Conservation (phyloP, 2,329 filamentous ascomycete species). For the Colletotrichum sansevieriae region DNA sequence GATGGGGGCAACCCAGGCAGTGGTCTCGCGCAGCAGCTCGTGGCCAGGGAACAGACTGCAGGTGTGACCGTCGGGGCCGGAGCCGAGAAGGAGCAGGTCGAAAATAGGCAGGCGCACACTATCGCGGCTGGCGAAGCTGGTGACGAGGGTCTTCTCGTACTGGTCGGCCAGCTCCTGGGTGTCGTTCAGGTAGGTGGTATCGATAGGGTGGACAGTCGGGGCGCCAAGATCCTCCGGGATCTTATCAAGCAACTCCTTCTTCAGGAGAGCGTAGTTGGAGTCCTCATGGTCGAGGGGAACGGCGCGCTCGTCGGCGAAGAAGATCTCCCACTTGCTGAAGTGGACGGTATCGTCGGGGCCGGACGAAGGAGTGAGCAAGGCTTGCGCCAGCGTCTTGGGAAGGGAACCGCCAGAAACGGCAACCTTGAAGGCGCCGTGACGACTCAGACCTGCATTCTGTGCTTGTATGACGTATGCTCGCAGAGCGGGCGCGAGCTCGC, state of each 20-base stretch:
- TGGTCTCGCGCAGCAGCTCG: slow-evolving; percentile 84
- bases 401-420: slow-evolving; percentile 95
- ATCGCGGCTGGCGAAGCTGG: slow-evolving; percentile 89
- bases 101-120: slow-evolving; percentile 96
- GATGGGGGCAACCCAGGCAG: slow-evolving; percentile 93
- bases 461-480: slow-evolving; percentile 85
- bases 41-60: slow-evolving; percentile 96
- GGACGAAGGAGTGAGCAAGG: slow-evolving; percentile 73
- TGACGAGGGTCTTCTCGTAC: slow-evolving; percentile 91
- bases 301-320: slow-evolving; percentile 97
- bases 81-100: slow-evolving; percentile 92
- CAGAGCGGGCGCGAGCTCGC: slow-evolving; percentile 80
- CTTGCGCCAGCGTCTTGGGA: slow-evolving; percentile 87
- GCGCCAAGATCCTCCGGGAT: slow-evolving; percentile 76
- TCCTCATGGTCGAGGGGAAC: slow-evolving; percentile 92
- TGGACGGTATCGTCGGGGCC: slow-evolving; percentile 73
- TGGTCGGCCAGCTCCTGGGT: slow-evolving; percentile 92
- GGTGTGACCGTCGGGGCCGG: slow-evolving; percentile 95
- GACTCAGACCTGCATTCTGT: slow-evolving; percentile 83
- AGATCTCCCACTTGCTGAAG: slow-evolving; percentile 95
- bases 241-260: slow-evolving; percentile 89
- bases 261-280: slow-evolving; percentile 92
- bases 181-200: slow-evolving; percentile 75
- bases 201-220: slow-evolving; percentile 85
- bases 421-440: slow-evolving; percentile 89